A percentile compares a stretch with the other conserved stretches of the same genome.
phyloP scores from a whole-genome alignment of 345 rosid genomes.

The Eucalyptus erythrocorys region DNA sequence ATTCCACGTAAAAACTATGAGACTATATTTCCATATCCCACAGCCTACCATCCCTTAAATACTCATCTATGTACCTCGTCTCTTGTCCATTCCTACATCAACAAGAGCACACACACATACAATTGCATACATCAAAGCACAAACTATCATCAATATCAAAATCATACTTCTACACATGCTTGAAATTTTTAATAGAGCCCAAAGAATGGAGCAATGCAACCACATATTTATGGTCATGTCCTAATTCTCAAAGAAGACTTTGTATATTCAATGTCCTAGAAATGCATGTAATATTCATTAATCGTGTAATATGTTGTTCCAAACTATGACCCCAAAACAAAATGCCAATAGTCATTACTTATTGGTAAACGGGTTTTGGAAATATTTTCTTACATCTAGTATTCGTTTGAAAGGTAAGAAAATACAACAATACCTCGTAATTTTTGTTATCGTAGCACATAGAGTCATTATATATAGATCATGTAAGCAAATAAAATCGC shows the following conservation, averaged over 20 bases:
- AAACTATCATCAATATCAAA: neutral
- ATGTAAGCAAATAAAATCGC: neutral
- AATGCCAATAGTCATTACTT: neutral
- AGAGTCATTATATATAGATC: neutral
- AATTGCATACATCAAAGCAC: neutral
- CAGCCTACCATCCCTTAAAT: neutral
- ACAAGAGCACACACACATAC: neutral
- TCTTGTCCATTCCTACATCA: neutral
- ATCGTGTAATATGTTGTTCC: neutral
- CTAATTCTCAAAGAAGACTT: neutral
- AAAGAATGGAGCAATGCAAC: neutral
- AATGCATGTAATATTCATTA: neutral
- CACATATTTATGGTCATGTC: neutral
- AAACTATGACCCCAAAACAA: neutral
- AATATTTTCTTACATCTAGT: neutral
- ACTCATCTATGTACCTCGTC: neutral
- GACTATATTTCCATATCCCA: neutral
- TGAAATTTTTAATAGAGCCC: too few relatives aligned
- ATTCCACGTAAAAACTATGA: neutral
- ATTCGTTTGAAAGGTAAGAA: neutral
- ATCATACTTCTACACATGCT: neutral
- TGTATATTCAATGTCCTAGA: neutral
- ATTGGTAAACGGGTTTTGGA: neutral
- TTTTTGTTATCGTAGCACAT: neutral
- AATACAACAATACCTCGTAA: neutral